Percentiles rank a stretch among this genome's conserved stretches.
These are phyloP conservation scores for Jatropha curcas DNA, from an alignment of 345 rosid genomes.

Conservation along the genomic window DNA sequence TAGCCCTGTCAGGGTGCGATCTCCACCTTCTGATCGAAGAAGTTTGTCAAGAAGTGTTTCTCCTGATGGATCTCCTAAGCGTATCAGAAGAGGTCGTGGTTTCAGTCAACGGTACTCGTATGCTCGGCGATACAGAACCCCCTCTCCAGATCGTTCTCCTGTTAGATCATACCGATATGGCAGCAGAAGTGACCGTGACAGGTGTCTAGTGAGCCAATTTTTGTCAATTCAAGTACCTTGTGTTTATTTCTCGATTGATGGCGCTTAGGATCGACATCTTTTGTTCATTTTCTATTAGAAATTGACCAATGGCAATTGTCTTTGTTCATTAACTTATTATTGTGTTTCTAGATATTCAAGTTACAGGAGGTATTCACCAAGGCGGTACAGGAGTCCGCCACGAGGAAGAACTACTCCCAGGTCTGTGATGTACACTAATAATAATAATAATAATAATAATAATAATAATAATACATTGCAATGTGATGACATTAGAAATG, in stretches of 20 bases:
- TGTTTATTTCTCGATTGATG: too few relatives aligned
- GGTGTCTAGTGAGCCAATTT: slow-evolving; percentile 40
- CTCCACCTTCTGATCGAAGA: slow-evolving; percentile 62
- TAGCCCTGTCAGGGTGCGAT: slow-evolving; percentile 51
- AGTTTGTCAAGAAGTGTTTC: slow-evolving; percentile 83
- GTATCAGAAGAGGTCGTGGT: slow-evolving; percentile 91
- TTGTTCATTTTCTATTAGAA: background rate
- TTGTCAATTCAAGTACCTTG: background rate
- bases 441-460: too few relatives aligned
- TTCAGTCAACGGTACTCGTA: slow-evolving; percentile 85
- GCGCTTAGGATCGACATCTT: too few relatives aligned
- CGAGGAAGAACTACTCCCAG: slow-evolving; percentile 90
- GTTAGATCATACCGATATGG: slow-evolving; percentile 66
- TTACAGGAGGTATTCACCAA: slow-evolving; percentile 81
- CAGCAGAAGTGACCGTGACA: slow-evolving; percentile 64
- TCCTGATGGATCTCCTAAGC: slow-evolving; percentile 75
- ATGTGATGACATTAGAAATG: background rate
- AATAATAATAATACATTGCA: background rate
- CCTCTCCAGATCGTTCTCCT: slow-evolving; percentile 88
- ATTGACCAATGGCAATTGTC: background rate
- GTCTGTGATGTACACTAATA: slow-evolving; percentile 33
- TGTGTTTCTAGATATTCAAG: slow-evolving; percentile 50
- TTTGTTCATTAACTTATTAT: background rate
- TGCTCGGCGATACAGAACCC: slow-evolving; percentile 85
- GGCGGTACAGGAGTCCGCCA: slow-evolving; percentile 81